Evolutionary conservation across 1,284 basidiomycete species (phyloP), one percentile per base, ranked within the genome.

Genomic region (Heterobasidion irregulare): DNA sequence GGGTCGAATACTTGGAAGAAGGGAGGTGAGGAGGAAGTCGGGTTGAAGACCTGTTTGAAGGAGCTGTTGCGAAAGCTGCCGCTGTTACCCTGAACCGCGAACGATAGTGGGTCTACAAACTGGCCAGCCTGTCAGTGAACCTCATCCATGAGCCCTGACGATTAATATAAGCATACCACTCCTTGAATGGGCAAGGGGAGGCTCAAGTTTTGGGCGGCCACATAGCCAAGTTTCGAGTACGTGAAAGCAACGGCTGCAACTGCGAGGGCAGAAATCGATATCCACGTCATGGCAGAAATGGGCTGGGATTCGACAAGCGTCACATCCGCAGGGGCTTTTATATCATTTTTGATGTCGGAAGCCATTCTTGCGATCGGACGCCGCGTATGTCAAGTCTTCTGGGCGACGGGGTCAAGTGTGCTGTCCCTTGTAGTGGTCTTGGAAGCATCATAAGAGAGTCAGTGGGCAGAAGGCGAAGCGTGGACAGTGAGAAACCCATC

Each of bases 1-100:
- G 69, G 61, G 62, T 89, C 76, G 63, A 87, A 86, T 56, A 85
- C 71, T 64, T 89, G 86, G 70, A 90, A 86, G 64, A 84, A 81
- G 0, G 84, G 84, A 6, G 80, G 70, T 0, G 71, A 64, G 6
- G 70, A 59, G 57, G 72, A 70, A 6, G 73, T 73, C 2, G 77
- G 76, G 58, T 73, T 74, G 65, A 72, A 68, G 48, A 65, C 58
- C 34, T 61, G 48, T 10, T 59, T 60, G 54, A 63, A 61, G 18
- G 66, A 57, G 32, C 58, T 59, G 26, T 62, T 53, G 33, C 72
- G 66, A 61, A 71, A 72, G 46, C 62, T 38, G 1, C 62, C 67
- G 53, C 66, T 64, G 16, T 56, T 56, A 6, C 71, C 69, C 7
- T 70, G 55, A 8, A 70, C 72, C 6, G 63, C 63, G 54, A 67